Evolutionary conservation across 2,329 filamentous ascomycete genomes (phyloP), one percentile per base, ranked within the genome.

Genomic region (Ceratocystis huliohia): DNA sequence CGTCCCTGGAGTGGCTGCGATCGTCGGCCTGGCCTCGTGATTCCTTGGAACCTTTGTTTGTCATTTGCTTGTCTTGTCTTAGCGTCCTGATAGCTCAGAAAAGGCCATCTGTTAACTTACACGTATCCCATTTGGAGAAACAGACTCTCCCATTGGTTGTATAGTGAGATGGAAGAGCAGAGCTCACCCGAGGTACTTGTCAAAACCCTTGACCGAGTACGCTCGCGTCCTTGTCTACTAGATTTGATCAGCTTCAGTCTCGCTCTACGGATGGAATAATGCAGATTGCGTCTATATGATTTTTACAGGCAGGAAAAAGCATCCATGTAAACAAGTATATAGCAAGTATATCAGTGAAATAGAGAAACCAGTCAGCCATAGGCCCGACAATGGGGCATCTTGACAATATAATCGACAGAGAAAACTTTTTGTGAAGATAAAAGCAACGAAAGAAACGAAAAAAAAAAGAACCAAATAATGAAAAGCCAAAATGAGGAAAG

Each of bases 61-160:
- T 41, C 10, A 41, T 28, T 28, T 53, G 22, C 17, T 53, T 25
- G 48, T 53, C 48, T 28, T 25, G 15, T 53, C 48, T 25, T 5
- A 22, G 48, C 13, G 20, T 53, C 10, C 48, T 6, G 48, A 28
- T 20, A n/a, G 56, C 56, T n/a, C 5, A 30, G n/a, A 59, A 59
- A 30, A 59, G 56, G 56, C 56, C 56, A 59, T 13, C 28, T 59
- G 56, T 59, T 20, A 15, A 59, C 37, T 41, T 33, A 59, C 56
- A n/a, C 30, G 30, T 33, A 30, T 2, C 22, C 10, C 10, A 13
- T 53, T 53, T 25, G 4, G 7, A 25, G 20, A 53, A 28, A 53
- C 48, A 53, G 22, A 41, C 37, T 15, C 22, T 28, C 22, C 8
- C 22, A 53, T 53, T 53, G 48, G 22, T 22, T 53, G 6, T 28